A percentile compares a stretch with the other conserved stretches of the same genome.
These are phyloP conservation scores for Pythium biforme DNA, from an alignment of 352 stramenopile species.

Conservation along the genomic window DNA sequence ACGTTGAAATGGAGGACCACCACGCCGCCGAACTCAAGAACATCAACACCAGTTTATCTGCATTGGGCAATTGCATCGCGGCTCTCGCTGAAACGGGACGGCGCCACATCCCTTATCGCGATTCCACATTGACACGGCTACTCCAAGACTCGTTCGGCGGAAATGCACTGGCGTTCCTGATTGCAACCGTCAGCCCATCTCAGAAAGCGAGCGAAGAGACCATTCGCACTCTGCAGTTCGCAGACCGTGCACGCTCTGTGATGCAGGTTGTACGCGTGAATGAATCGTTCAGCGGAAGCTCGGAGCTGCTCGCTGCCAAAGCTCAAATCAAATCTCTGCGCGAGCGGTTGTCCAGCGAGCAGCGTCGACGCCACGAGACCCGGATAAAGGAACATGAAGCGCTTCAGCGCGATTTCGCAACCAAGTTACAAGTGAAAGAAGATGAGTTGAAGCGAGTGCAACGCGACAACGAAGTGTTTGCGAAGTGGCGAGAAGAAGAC, in stretches of 20 bases:
- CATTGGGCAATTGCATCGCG: slow-evolving; percentile 90
- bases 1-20: slow-evolving; percentile 64
- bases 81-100: slow-evolving; percentile 72
- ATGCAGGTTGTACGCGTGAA: slow-evolving; percentile 78
- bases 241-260: slow-evolving; percentile 65
- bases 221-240: slow-evolving; percentile 77
- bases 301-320: slow-evolving; percentile 58
- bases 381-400: slow-evolving; percentile 59
- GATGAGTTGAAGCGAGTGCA: slow-evolving; percentile 50
- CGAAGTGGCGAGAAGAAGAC: slow-evolving; percentile 63
- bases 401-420: slow-evolving; percentile 43
- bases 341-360: slow-evolving; percentile 47
- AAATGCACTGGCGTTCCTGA: slow-evolving; percentile 69
- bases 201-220: slow-evolving; percentile 56
- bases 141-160: slow-evolving; percentile 83
- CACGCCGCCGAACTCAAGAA: slow-evolving; percentile 83
- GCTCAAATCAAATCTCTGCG: slow-evolving; percentile 56
- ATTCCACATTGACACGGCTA: slow-evolving; percentile 87
- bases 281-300: slow-evolving; percentile 43
- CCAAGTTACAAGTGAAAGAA: slow-evolving; percentile 62
- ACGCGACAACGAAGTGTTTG: slow-evolving; percentile 62
- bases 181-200: slow-evolving; percentile 62
- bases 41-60: slow-evolving; percentile 91
- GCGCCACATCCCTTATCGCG: slow-evolving; percentile 90
- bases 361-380: slow-evolving; percentile 43